Conservation (phyloP, 352 stramenopile genomes). For the Globisporangium rhizosaccharum region DNA sequence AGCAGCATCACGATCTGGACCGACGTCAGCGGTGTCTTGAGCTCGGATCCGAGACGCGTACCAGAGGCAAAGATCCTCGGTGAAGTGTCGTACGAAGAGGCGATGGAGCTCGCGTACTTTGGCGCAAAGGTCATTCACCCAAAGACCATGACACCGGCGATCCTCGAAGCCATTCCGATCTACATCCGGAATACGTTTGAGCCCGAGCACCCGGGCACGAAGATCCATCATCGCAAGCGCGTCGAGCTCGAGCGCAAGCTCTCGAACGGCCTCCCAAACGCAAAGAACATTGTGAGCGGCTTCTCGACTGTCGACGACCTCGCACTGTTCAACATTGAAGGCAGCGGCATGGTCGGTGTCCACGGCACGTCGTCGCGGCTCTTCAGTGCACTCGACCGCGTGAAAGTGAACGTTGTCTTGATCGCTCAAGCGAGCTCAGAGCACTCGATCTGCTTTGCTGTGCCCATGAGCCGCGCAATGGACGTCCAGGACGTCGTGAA, state of each 20-base stretch:
- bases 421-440: constrained; percentile 94
- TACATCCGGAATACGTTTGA: constrained; percentile 98
- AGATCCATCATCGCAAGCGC: constrained; percentile 62
- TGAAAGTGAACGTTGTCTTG: constrained; percentile 92
- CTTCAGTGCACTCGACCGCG: constrained; percentile 89
- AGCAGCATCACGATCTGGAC: constrained; percentile 96
- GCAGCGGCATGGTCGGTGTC: constrained; percentile 92
- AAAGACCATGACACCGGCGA: constrained; percentile 93
- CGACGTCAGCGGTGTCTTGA: constrained; percentile 94
- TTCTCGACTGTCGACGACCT: constrained; percentile 94
- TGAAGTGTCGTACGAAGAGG: constrained; percentile 96
- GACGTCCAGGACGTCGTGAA: constrained; percentile 72
- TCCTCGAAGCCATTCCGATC: constrained; percentile 92
- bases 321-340: constrained; percentile 95
- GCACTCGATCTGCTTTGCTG: constrained; percentile 95
- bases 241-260: constrained; percentile 52
- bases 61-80: constrained; percentile 87
- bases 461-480: constrained; percentile 63
- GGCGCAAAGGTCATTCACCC: constrained; percentile 97
- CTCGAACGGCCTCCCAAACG: constrained; percentile 52
- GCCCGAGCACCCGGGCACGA: constrained; percentile 67
- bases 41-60: constrained; percentile 92
- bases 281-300: constrained; percentile 77
- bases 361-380: constrained; percentile 90
- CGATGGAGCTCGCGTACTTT: constrained; percentile 98